phyloP scores from a whole-genome alignment of 1,284 basidiomycete species.

The Pascua sp. region DNA sequence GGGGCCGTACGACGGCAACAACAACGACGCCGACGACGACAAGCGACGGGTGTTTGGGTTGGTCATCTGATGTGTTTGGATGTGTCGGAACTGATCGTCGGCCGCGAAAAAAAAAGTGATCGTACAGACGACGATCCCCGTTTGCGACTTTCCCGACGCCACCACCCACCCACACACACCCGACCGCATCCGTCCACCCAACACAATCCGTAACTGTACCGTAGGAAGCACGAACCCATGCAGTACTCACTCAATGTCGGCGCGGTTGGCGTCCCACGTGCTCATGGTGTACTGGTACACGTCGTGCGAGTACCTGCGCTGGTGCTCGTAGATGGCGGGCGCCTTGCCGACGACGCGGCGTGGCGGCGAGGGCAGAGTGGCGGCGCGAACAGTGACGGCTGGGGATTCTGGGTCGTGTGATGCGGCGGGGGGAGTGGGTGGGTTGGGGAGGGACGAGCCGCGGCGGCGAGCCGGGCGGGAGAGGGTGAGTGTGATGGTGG shows the following conservation, averaged over 20 bases:
- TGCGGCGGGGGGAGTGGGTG: background rate
- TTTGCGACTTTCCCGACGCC: too few species aligned
- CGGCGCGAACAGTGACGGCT: background rate
- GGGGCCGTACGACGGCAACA: too few species aligned
- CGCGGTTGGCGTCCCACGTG: constrained; percentile 11
- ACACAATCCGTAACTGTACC: too few species aligned
- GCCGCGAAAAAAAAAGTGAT: too few species aligned
- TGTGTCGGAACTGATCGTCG: too few species aligned
- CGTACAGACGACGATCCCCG: too few species aligned
- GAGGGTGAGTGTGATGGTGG: background rate
- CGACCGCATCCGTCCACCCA: too few species aligned
- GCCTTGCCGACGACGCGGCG: background rate
- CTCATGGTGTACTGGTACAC: constrained; percentile 14
- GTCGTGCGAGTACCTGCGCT: constrained; percentile 11
- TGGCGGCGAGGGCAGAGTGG: background rate
- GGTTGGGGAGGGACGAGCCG: background rate
- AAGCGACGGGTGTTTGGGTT: too few species aligned
- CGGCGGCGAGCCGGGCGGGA: background rate
- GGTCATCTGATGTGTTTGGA: too few species aligned
- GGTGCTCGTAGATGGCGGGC: background rate
- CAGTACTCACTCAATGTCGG: constrained; percentile 16
- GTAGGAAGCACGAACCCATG: too few species aligned
- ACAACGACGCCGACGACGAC: too few species aligned
- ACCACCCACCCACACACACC: too few species aligned
- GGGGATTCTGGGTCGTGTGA: background rate